Evolutionary conservation across 805 yeast species (phyloP).

Genomic region (Yarrowia hollandica): DNA sequence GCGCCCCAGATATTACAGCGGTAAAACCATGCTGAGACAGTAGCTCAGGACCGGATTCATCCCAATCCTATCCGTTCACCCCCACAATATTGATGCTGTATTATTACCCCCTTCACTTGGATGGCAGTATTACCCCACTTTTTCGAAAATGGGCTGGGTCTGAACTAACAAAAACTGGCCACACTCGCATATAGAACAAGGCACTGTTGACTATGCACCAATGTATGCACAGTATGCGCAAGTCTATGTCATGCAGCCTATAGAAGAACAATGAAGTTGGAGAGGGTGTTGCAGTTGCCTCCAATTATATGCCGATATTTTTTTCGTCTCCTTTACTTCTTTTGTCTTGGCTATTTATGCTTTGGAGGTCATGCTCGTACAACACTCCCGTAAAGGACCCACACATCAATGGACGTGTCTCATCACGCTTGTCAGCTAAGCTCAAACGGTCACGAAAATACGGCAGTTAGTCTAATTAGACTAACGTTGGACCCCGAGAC

Average conservation of each 20-base stretch:
- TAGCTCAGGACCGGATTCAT: too few relatives aligned
- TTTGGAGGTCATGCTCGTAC: neutral
- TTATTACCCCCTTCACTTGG: neutral
- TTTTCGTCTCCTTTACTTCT: neutral
- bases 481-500: neutral
- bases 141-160: slow-evolving; percentile 12
- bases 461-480: neutral
- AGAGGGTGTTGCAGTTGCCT: neutral
- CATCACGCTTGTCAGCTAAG: neutral
- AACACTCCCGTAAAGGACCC: neutral
- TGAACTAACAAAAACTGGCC: neutral
- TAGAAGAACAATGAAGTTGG: neutral
- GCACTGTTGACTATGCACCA: neutral
- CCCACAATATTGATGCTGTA: too few relatives aligned
- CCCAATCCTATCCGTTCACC: too few relatives aligned
- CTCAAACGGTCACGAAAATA: slow-evolving; percentile 11
- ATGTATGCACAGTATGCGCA: neutral
- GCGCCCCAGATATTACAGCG: too few relatives aligned
- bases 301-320: slow-evolving; percentile 11
- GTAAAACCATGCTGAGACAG: too few relatives aligned
- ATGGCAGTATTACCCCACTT: slow-evolving; percentile 7
- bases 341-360: neutral
- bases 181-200: neutral
- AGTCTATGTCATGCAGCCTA: neutral
- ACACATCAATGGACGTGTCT: neutral